These are phyloP conservation scores for Kandelia obovata DNA, from an alignment of 345 rosid species.

Conservation along the genomic window DNA sequence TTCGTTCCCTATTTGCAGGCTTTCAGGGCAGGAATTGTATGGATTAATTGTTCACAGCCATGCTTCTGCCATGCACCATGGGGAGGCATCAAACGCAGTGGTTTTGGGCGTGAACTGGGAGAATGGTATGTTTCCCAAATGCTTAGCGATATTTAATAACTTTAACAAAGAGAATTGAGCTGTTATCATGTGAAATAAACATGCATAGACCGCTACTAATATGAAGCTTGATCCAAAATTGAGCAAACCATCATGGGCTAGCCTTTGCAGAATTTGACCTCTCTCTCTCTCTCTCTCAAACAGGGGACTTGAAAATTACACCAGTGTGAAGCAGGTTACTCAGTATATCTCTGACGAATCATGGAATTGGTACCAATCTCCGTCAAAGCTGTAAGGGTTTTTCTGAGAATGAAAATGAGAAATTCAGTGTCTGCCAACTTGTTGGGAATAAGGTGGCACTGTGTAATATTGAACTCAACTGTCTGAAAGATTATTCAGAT, in stretches of 20 bases:
- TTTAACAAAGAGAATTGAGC: too few relatives aligned
- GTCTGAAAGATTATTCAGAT: background rate
- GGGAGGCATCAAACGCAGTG: slow-evolving; percentile 97
- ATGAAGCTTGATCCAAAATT: too few relatives aligned
- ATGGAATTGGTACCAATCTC: slow-evolving; percentile 90
- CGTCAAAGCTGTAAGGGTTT: slow-evolving; percentile 57
- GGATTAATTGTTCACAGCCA: slow-evolving; percentile 99
- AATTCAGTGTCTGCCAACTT: background rate
- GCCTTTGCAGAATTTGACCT: background rate
- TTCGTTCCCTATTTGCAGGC: slow-evolving; percentile 40
- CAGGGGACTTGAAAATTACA: slow-evolving; percentile 95
- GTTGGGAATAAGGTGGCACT: background rate
- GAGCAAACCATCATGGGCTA: too few relatives aligned
- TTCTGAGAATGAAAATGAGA: background rate
- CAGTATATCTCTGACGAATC: slow-evolving; percentile 69
- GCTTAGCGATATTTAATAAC: background rate
- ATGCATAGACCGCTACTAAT: background rate
- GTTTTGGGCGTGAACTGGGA: slow-evolving; percentile 96
- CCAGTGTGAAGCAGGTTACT: slow-evolving; percentile 93
- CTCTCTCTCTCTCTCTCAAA: background rate
- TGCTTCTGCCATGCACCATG: slow-evolving; percentile 97
- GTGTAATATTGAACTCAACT: background rate
- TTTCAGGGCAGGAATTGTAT: slow-evolving; percentile 73
- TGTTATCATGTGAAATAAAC: background rate
- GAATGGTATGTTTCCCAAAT: slow-evolving; percentile 58